Evolutionary conservation across 2,329 filamentous ascomycete genomes (phyloP), one percentile per base, ranked within the genome.

Genomic region (Colletotrichum sublineola): DNA sequence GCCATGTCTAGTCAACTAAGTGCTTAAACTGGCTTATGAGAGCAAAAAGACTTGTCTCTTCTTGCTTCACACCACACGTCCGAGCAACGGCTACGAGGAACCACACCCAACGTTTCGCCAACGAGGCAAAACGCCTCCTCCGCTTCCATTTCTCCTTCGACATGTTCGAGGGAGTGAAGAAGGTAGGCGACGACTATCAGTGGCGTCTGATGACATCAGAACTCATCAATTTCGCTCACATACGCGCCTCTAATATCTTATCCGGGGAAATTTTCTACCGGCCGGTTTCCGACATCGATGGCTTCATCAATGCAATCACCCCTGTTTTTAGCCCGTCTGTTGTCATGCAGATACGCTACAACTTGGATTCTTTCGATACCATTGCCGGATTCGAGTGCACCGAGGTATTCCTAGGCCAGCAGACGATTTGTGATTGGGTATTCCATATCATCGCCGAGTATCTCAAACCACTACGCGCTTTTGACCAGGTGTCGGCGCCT

Each of bases 351-450:
- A 40, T 60, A 38, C 31, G 20, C 36, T 18, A 2, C 7, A 60
- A 44, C 56, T 18, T 60, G 18, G 56, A 12, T 12, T 14, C 3
- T 12, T 44, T 60, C 33, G 56, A 60, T 29, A 12, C 12, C n/a
- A 12, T 44, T 31, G 56, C 56, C n/a, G 38, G 56, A 9, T 5
- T 60, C 14, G 56, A 60, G 38, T 60, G 56, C n/a, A 31, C 56
- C 14, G 56, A 60, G 38, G 20, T 2, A 11, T 60, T 60, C 38
- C 33, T 60, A 15, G 36, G 56, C 12, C 36, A 44, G 9, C n/a
- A 31, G 38, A 18, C 56, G 20, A 44, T 60, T 9, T 12, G 33
- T 3, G n/a, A 60, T 29, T 60, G 56, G 56, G 4, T 60, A 2
- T 2, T 29, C n/a, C 36, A 42, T 4, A 60, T 60, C 38, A 29